Evolutionary conservation across 2,329 filamentous ascomycete species (phyloP).

Genomic region (Epichloe brachyelytri): DNA sequence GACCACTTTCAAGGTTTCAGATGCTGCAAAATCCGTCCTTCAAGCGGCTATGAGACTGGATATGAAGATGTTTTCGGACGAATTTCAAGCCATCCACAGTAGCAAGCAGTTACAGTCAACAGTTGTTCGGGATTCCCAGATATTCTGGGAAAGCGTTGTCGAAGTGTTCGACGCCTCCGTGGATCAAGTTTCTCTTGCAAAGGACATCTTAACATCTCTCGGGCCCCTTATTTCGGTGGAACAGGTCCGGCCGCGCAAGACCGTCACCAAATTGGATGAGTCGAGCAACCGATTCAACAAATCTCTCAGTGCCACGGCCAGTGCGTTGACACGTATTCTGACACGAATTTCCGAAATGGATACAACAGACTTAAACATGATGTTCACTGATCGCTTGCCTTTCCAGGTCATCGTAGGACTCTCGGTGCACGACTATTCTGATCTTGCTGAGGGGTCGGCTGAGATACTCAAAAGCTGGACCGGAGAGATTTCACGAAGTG

Average conservation of each 20-base stretch:
- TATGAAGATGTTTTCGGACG: conserved; percentile 28
- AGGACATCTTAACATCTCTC: conserved; percentile 58
- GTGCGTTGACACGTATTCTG: conserved; percentile 59
- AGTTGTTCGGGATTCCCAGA: conserved; percentile 50
- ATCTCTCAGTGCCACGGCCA: conserved; percentile 42
- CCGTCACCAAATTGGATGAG: conserved; percentile 26
- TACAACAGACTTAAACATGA: conserved; percentile 49
- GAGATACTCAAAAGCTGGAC: conserved; percentile 76
- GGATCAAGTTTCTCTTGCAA: conserved; percentile 59
- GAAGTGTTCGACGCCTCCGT: conserved; percentile 69
- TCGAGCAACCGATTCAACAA: conserved; percentile 58
- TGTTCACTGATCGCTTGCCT: conserved; percentile 56
- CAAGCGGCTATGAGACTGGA: conserved; percentile 42
- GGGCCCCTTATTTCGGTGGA: conserved; percentile 63
- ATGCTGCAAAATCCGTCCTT: conserved; percentile 33
- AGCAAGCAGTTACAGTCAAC: conserved; percentile 52
- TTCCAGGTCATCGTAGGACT: conserved; percentile 65
- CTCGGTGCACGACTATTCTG: conserved; percentile 67
- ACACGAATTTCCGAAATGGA: conserved; percentile 69
- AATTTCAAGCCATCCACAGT: conserved; percentile 45
- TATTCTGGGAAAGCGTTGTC: conserved; percentile 29
- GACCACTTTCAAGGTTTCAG: conserved; percentile 26
- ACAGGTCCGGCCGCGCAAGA: conserved; percentile 48
- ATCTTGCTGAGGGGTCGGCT: conserved; percentile 66
- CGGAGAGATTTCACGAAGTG: conserved; percentile 40